phyloP scores from a whole-genome alignment of 257 asterid genomes.

The Jasminum sambac region DNA sequence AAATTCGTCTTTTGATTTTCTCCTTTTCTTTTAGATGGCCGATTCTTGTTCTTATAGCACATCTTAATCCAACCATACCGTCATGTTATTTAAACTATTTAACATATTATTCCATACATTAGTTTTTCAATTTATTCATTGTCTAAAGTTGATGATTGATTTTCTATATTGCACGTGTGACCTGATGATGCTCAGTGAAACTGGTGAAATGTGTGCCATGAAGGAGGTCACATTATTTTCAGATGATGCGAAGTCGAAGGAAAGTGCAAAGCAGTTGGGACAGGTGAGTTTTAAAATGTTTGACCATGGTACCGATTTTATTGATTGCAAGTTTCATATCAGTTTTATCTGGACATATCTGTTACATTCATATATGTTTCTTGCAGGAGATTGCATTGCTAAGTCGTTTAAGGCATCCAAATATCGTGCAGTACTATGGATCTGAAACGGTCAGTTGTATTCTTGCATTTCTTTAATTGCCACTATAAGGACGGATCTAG shows the following conservation, averaged over 20 bases:
- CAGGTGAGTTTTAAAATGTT: constrained; percentile 57
- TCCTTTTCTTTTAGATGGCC: background rate
- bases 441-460: constrained; percentile 75
- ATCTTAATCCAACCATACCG: background rate
- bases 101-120: constrained; percentile 2
- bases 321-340: constrained; percentile 4
- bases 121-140: constrained; percentile 11
- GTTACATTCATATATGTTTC: constrained; percentile 24
- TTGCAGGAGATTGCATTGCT: constrained; percentile 83
- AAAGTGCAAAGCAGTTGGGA: constrained; percentile 94
- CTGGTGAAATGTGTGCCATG: constrained; percentile 99
- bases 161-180: constrained; percentile 16
- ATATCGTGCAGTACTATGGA: constrained; percentile 94
- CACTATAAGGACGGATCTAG: too few relatives aligned
- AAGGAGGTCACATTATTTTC: constrained; percentile 94
- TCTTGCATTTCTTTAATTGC: background rate
- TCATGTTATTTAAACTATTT: constrained; percentile 5
- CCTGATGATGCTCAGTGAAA: constrained; percentile 57
- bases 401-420: constrained; percentile 92
- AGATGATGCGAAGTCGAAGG: constrained; percentile 93
- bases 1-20: background rate
- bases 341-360: constrained; percentile 16
- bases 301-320: constrained; percentile 12
- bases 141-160: constrained; percentile 20
- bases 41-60: constrained; percentile 16